Evolutionary conservation across 495 filamentous ascomycete genomes (phyloP).

Genomic region (Aspergillus nidulans): DNA sequence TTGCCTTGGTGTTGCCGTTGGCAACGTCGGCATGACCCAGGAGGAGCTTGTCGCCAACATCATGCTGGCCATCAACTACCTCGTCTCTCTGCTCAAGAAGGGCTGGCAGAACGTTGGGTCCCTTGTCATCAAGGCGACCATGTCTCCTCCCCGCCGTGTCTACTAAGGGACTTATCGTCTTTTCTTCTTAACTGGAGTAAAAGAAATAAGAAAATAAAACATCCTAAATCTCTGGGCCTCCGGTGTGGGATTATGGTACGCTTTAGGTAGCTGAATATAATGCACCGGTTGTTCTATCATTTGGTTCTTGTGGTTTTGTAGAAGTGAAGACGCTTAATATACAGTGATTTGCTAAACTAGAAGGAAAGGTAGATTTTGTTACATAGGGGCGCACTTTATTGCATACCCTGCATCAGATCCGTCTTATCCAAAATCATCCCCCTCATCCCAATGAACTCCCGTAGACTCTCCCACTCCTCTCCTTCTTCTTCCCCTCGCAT

Average conservation of each 20-base stretch:
- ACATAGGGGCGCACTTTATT: constrained; percentile 34
- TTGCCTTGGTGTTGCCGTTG: constrained; percentile 97
- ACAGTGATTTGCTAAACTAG: not conserved
- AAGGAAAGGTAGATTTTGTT: not conserved
- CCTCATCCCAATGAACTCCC: constrained; percentile 71
- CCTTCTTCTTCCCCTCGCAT: constrained; percentile 87
- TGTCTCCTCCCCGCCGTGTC: constrained; percentile 93
- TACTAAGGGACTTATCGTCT: constrained; percentile 62
- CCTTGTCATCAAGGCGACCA: constrained; percentile 98
- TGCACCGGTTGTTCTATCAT: constrained; percentile 21
- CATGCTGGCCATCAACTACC: constrained; percentile 98
- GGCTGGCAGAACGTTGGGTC: constrained; percentile 99
- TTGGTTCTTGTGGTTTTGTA: not conserved
- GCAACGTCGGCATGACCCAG: constrained; percentile 95
- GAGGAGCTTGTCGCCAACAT: constrained; percentile 96
- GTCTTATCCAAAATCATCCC: constrained; percentile 87
- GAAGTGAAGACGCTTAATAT: not conserved
- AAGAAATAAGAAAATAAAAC: not conserved
- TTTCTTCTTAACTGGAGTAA: constrained; percentile 17
- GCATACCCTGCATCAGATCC: constrained; percentile 88
- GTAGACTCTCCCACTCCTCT: constrained; percentile 77
- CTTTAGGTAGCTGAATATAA: constrained; percentile 35
- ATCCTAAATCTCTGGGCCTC: constrained; percentile 17
- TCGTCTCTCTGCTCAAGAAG: constrained; percentile 98
- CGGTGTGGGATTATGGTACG: constrained; percentile 29